Percentiles rank a stretch among this genome's conserved stretches.
These are phyloP conservation scores for Macrotyloma uniflorum DNA, from an alignment of 306 rosid genomes.

Conservation along the genomic window DNA sequence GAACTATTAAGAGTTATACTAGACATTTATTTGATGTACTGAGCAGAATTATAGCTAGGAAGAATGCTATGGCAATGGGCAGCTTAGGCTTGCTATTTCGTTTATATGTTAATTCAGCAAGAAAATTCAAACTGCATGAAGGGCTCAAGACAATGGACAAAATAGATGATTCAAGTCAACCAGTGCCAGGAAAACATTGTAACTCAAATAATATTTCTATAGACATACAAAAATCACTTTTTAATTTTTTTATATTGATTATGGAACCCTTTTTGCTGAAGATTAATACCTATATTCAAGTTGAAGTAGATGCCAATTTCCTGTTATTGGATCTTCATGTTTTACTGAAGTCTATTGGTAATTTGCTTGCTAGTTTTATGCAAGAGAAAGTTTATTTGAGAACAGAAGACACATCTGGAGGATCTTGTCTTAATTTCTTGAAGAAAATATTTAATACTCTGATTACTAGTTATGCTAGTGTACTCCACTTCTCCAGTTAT, in stretches of 20 bases:
- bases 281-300: slow-evolving; percentile 42
- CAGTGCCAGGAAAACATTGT: slow-evolving; percentile 44
- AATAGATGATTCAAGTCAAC: slow-evolving; percentile 34
- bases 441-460: slow-evolving; percentile 61
- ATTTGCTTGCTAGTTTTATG: slow-evolving; percentile 71
- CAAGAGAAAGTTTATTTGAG: slow-evolving; percentile 77
- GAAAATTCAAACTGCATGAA: slow-evolving; percentile 53
- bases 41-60: slow-evolving; percentile 54
- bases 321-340: slow-evolving; percentile 51
- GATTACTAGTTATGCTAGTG: slow-evolving; percentile 52
- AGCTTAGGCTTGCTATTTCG: slow-evolving; percentile 68
- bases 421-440: slow-evolving; percentile 73
- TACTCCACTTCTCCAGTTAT: slow-evolving; percentile 47
- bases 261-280: slow-evolving; percentile 81
- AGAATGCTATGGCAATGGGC: slow-evolving; percentile 64
- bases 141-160: slow-evolving; percentile 45
- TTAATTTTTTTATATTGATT: slow-evolving; percentile 67
- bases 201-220: slow-evolving; percentile 47
- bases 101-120: slow-evolving; percentile 60
- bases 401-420: slow-evolving; percentile 79
- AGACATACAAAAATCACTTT: slow-evolving; percentile 66
- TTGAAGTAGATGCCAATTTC: slow-evolving; percentile 43
- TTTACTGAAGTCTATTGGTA: slow-evolving; percentile 63
- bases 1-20: slow-evolving; percentile 70
- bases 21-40: slow-evolving; percentile 76